Evolutionary conservation across 2,329 filamentous ascomycete species (phyloP), one percentile per base, ranked within the genome.

Genomic region (Ceratocystis albifundus): DNA sequence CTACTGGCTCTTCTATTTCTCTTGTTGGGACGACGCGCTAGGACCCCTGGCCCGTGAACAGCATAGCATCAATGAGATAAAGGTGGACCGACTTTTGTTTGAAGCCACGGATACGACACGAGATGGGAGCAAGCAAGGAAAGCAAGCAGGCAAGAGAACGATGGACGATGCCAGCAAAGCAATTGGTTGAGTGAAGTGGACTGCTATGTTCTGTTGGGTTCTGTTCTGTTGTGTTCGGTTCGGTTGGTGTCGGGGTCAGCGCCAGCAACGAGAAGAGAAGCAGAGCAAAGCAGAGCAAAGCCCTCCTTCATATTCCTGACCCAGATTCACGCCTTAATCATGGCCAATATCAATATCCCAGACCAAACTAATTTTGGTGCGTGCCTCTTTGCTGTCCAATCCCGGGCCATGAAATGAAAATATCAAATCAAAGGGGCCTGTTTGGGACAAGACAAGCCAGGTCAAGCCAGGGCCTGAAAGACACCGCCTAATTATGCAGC

Each of bases 41-140:
- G 53, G 53, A 57, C 53, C 53, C 46, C 53, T 57, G 53, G 53
- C 53, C 53, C 53, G 53, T 57, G 53, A 57, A 57, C 53, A 57
- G n/a, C 36, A 41, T 41, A 57, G n/a, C 36, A 41, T 41, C 36
- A 41, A 30, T 6, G 53, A 28, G 32, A 57, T 57, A 57, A 50
- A 25, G 17, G 17, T 57, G 53, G 28, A 28, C 10, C 53, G 22
- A 30, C 53, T 30, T 57, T 12, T 41, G 36, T 10, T 28, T 57
- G 53, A 57, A 57, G 53, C 53, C 30, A 57, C 25, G 53, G 45
- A 48, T 20, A 48, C 45, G 45, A 48, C 45, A 48, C 45, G 45
- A 20, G 17, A 48, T 17, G 12, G 20, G 8, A 50, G n/a, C n/a
- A 50, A n/a, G 8, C 17, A n/a, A n/a, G n/a, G n/a, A n/a, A n/a